phyloP scores from a whole-genome alignment of 192 early-diverging fungal species.

The Coemansia sp. region DNA sequence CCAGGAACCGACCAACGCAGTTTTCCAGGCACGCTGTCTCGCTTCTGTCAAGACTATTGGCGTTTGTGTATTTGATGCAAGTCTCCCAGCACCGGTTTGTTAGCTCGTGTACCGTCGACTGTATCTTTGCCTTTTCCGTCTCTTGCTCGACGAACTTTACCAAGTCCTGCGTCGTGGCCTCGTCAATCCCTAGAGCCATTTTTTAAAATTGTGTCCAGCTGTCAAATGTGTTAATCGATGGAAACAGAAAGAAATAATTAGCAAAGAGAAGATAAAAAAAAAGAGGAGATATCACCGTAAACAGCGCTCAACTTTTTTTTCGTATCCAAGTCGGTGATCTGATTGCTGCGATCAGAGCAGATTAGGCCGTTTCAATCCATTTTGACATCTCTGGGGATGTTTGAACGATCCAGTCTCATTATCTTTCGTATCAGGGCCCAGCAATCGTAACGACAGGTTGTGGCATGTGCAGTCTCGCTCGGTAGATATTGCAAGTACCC shows the following conservation, averaged over 20 bases:
- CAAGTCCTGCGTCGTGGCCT: conserved; percentile 59
- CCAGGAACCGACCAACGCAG: conserved; percentile 72
- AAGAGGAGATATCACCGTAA: background rate
- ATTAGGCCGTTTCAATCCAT: no score
- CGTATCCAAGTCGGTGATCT: no score
- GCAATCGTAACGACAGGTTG: no score
- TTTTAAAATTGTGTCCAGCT: background rate
- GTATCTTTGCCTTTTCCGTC: conserved; percentile 59
- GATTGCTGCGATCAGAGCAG: no score
- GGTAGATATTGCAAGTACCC: no score
- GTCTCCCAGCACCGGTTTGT: conserved; percentile 71
- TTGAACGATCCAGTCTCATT: no score
- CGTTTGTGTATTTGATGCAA: conserved; percentile 57
- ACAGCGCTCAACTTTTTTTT: no score
- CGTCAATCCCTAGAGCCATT: conserved; percentile 47
- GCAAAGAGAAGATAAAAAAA: background rate
- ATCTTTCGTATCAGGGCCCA: no score
- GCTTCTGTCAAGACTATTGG: conserved; percentile 56
- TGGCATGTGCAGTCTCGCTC: no score
- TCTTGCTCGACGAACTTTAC: conserved; percentile 61
- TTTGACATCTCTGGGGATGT: no score
- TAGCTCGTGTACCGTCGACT: conserved; percentile 60
- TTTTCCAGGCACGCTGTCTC: conserved; percentile 64
- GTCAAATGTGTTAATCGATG: no score
- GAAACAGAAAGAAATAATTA: no score